These are phyloP conservation scores for Paramecium sonneborni DNA, from an alignment of 73 alveolate species.

Conservation along the genomic window DNA sequence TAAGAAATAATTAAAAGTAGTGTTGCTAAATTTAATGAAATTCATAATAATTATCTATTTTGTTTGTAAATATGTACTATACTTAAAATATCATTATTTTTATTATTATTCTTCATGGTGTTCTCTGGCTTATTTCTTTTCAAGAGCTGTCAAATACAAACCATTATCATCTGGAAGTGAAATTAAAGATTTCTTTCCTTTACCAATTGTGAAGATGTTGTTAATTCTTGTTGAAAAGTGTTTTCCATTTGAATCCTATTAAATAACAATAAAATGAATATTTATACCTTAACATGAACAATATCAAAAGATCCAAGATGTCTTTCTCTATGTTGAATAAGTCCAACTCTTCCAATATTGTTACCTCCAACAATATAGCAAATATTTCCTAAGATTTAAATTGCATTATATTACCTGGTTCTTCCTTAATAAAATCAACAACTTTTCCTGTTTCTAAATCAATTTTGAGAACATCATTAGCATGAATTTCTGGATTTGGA, in stretches of 20 bases:
- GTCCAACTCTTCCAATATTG: constrained; percentile 96
- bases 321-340: constrained; percentile 91
- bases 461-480: constrained; percentile 86
- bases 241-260: constrained; percentile 91
- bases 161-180: constrained; percentile 89
- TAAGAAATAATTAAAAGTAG: background rate
- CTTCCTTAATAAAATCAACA: constrained; percentile 87
- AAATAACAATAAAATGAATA: background rate
- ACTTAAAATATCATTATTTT: constrained; percentile 7
- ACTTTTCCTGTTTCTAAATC: constrained; percentile 79
- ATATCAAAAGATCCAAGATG: constrained; percentile 97
- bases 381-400: constrained; percentile 68
- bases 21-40: background rate
- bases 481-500: constrained; percentile 98
- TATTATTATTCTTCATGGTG: background rate
- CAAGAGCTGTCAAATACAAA: constrained; percentile 56
- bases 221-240: constrained; percentile 93
- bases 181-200: constrained; percentile 93
- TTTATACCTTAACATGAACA: constrained; percentile 75
- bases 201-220: constrained; percentile 96
- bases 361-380: constrained; percentile 87
- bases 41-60: background rate
- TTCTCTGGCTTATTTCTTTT: constrained; percentile 55
- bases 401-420: constrained; percentile 40
- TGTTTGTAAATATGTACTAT: constrained; percentile 4